Percentiles rank a stretch among this genome's conserved stretches.
Conservation (phyloP, 306 rosid species). For the Acacia acuminata region DNA sequence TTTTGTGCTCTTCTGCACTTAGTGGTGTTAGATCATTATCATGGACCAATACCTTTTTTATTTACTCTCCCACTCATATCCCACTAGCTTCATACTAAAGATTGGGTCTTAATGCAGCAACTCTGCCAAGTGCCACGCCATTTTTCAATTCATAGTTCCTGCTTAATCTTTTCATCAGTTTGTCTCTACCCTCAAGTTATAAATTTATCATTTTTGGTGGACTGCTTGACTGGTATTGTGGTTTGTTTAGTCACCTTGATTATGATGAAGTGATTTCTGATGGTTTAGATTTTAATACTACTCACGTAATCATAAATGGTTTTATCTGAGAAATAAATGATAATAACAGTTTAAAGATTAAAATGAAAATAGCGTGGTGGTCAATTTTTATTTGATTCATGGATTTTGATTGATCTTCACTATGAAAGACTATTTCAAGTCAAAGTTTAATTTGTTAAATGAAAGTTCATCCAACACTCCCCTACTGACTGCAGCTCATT, state of each 20-base stretch:
- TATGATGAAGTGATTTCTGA: slow-evolving; percentile 7
- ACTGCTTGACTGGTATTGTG: not conserved
- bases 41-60: not conserved
- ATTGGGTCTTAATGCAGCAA: not conserved
- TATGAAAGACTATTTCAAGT: not conserved
- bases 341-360: not conserved
- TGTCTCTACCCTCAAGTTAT: not conserved
- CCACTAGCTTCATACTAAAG: not conserved
- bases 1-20: not conserved
- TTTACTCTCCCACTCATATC: not conserved
- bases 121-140: not conserved
- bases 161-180: not conserved
- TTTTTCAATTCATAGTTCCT: not conserved
- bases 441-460: not conserved
- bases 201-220: not conserved
- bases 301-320: not conserved
- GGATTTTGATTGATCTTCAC: not conserved
- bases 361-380: slow-evolving; percentile 9
- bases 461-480: not conserved
- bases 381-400: not conserved
- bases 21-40: not conserved
- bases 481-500: not conserved
- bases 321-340: not conserved
- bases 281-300: not conserved
- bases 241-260: not conserved